phyloP scores from a whole-genome alignment of 1,284 basidiomycete species.

The Malassezia globosa region DNA sequence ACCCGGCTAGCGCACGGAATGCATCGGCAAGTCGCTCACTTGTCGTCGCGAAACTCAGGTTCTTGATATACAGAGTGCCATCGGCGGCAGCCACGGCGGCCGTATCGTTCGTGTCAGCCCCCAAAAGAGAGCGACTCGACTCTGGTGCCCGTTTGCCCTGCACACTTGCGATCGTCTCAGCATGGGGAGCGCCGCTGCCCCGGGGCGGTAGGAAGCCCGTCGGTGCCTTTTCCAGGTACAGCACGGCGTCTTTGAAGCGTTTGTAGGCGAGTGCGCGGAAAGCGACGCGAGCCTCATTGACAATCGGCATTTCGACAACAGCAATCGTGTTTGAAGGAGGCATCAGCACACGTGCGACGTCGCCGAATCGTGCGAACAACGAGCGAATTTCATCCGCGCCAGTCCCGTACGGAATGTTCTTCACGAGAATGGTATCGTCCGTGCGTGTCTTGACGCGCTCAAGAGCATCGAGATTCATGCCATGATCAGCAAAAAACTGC shows the following conservation, averaged over 20 bases:
- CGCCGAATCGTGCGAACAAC: slow-evolving; percentile 68
- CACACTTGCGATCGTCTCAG: slow-evolving; percentile 7
- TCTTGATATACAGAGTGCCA: slow-evolving; percentile 87
- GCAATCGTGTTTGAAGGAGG: slow-evolving; percentile 90
- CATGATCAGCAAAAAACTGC: slow-evolving; percentile 57
- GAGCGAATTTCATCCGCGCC: slow-evolving; percentile 62
- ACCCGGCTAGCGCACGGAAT: slow-evolving; percentile 68
- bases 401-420: slow-evolving; percentile 93
- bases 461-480: slow-evolving; percentile 51
- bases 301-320: slow-evolving; percentile 70
- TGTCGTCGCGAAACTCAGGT: slow-evolving; percentile 80
- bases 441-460: slow-evolving; percentile 20
- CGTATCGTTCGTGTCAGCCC: slow-evolving; percentile 17
- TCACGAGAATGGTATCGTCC: slow-evolving; percentile 76
- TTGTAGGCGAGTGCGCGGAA: slow-evolving; percentile 77
- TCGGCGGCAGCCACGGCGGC: slow-evolving; percentile 51
- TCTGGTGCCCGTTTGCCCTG: slow-evolving; percentile 18
- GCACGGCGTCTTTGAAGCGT: slow-evolving; percentile 71
- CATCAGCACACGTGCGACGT: slow-evolving; percentile 65
- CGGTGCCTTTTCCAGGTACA: slow-evolving; percentile 89
- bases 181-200: neutral
- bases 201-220: slow-evolving; percentile 52
- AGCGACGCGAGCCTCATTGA: slow-evolving; percentile 48
- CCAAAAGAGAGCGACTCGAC: slow-evolving; percentile 24
- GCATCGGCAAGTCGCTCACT: slow-evolving; percentile 59